Evolutionary conservation across 495 filamentous ascomycete genomes (phyloP).

Genomic region (Echria macrotheca): DNA sequence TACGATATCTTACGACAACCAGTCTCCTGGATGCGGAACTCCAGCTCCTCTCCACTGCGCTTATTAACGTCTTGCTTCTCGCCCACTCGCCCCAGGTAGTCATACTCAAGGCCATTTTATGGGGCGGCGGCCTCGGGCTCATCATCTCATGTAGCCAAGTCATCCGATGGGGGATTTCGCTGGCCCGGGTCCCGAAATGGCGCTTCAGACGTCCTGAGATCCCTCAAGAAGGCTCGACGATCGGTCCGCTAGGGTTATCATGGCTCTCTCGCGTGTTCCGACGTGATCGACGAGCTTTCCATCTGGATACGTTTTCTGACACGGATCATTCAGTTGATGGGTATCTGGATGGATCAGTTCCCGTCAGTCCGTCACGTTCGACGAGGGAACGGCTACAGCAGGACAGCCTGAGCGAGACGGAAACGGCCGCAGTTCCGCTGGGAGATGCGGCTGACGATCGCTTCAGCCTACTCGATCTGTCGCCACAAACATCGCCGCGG

Average conservation of each 20-base stretch:
- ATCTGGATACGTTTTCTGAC: conserved; percentile 5
- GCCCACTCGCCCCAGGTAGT: conserved; percentile 75
- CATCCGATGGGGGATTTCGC: conserved; percentile 76
- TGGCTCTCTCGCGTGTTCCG: conserved; percentile 27
- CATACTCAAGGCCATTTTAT: conserved; percentile 77
- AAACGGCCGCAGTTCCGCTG: background rate
- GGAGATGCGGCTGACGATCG: conserved; percentile 9
- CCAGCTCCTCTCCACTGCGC: conserved; percentile 72
- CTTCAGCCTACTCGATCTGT: conserved; percentile 14
- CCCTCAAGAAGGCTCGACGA: conserved; percentile 21
- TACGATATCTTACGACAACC: conserved; percentile 78
- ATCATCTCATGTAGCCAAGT: conserved; percentile 68
- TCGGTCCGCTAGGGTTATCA: conserved; percentile 22
- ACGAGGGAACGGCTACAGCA: background rate
- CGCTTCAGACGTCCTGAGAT: conserved; percentile 58
- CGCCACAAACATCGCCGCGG: conserved; percentile 25
- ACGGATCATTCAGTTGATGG: conserved; percentile 19
- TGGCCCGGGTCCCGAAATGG: conserved; percentile 88
- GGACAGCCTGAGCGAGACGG: conserved; percentile 14
- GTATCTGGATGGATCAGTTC: conserved; percentile 4
- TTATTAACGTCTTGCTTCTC: conserved; percentile 78
- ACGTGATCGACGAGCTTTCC: conserved; percentile 10
- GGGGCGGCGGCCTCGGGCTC: conserved; percentile 77
- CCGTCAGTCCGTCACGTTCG: background rate
- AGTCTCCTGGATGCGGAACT: conserved; percentile 81